Base-by-base conservation (phyloP, 2,329 filamentous ascomycete genomes). In the Beauveria rudraprayagi region DNA sequence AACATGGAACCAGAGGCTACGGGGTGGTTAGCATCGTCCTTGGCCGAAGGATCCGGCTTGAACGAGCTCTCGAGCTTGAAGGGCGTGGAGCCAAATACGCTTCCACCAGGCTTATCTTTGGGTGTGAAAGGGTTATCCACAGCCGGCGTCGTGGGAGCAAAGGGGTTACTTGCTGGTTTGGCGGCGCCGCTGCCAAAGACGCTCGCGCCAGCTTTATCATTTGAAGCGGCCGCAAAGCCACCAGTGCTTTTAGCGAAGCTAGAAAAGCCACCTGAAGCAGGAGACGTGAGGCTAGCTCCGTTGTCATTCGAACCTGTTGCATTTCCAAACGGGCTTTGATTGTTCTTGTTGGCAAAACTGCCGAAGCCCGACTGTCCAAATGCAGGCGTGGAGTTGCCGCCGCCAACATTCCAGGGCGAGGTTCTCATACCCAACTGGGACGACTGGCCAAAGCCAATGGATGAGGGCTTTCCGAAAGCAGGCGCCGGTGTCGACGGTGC, bases 21-120 rank as follows among this genome's bases (percentile, higher is more conserved):
- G 17, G 80, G 75, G 63, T 81, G 82, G 9, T 81, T 77, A 41
- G 79, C 73, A 61, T 87, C 83, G 26, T 88, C 81, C 62, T 84
- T 85, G 1, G 82, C 78, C 50, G 80, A 78, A 6, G 82, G 80
- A 65, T 90, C 87, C 9, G 80, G 78, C 67, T 86, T 84, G 74
- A 91, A 91, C 1, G 83, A 86, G 34, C 84, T 86, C 44, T 82
- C 81, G 17, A 91, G 76, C 66, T 88, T 87, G 74, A 91, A 91
- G 0, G 83, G 80, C 17, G 76, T 73, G n/a, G 78, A 78, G 28
- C 77, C 79, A 67, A 83, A 81, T 8, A 63, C 70, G 56, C 61
- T 67, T 70, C 72, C 40, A 60, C 70, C 41, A 53, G 72, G 61
- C 37, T 72, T 70, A 19, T 69, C 67, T 56, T 70, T 63, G 54